A percentile compares a stretch with the other conserved stretches of the same genome.
These are phyloP conservation scores for Naganishia sp. DNA, from an alignment of 1,284 basidiomycete species.

Conservation along the genomic window DNA sequence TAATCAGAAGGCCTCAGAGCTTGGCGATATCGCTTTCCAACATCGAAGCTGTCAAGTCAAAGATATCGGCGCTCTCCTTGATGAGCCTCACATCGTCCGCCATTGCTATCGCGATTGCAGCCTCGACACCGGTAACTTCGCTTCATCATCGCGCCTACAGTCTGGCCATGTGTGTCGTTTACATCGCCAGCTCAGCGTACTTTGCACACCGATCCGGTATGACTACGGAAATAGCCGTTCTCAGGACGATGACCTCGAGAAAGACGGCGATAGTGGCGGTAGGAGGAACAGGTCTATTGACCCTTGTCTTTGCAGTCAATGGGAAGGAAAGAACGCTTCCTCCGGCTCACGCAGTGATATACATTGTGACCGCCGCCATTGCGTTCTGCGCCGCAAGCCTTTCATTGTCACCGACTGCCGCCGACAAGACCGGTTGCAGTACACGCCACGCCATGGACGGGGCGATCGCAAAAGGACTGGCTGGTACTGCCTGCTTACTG, in stretches of 20 bases:
- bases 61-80: neutral
- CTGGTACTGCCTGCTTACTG: neutral
- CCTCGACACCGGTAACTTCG: neutral
- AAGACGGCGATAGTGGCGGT: conserved; percentile 8
- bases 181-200: conserved; percentile 1
- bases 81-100: conserved; percentile 1
- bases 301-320: conserved; percentile 2
- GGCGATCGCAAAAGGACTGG: neutral
- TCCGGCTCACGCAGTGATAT: neutral
- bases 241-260: neutral
- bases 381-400: neutral
- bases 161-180: neutral
- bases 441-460: neutral
- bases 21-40: neutral
- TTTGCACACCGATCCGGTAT: neutral
- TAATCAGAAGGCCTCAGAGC: neutral
- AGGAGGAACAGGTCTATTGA: neutral
- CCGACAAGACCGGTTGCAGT: neutral
- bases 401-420: neutral
- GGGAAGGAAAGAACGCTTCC: conserved; percentile 1
- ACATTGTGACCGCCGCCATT: neutral
- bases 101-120: neutral
- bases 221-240: neutral
- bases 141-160: conserved; percentile 16
- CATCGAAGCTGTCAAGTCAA: neutral